A percentile compares a stretch with the other conserved stretches of the same genome.
Evolutionary conservation across 257 asterid genomes (phyloP).

Genomic region (Fraxinus quadrangulata): DNA sequence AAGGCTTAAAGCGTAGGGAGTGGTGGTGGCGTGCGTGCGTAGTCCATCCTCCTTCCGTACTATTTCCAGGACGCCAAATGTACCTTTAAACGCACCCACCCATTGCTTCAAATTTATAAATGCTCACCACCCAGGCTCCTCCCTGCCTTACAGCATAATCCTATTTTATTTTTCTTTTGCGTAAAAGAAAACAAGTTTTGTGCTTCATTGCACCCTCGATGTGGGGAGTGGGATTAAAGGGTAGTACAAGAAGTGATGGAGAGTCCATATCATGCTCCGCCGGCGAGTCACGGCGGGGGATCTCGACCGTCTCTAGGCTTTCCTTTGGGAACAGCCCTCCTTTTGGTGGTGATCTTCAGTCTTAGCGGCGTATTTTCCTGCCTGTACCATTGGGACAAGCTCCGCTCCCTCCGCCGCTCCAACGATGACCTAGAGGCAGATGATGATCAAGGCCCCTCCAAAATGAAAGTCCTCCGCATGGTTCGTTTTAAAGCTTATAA

Average conservation of each 20-base stretch:
- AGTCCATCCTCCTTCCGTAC: slow-evolving; percentile 54
- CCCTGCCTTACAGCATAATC: slow-evolving; percentile 22
- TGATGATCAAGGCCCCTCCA: slow-evolving; percentile 38
- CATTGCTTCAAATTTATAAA: slow-evolving; percentile 36
- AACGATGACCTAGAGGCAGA: slow-evolving; percentile 52
- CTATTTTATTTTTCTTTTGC: not conserved
- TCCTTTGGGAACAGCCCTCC: slow-evolving; percentile 89
- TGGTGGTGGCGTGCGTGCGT: not conserved
- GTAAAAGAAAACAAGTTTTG: not conserved
- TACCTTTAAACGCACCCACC: slow-evolving; percentile 39
- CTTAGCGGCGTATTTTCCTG: slow-evolving; percentile 92
- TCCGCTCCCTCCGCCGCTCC: slow-evolving; percentile 53
- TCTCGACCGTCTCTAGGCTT: slow-evolving; percentile 90
- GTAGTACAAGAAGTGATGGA: slow-evolving; percentile 40
- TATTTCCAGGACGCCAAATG: slow-evolving; percentile 36
- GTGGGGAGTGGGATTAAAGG: slow-evolving; percentile 40
- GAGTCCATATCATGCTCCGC: slow-evolving; percentile 49
- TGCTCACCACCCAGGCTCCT: slow-evolving; percentile 11
- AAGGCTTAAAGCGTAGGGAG: not conserved
- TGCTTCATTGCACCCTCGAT: slow-evolving; percentile 45
- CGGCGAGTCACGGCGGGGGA: slow-evolving; percentile 37
- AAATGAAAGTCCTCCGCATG: slow-evolving; percentile 44
- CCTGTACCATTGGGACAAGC: slow-evolving; percentile 97
- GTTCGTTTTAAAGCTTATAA: slow-evolving; percentile 26
- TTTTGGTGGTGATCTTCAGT: slow-evolving; percentile 72